Evolutionary conservation across 106 monocot species (phyloP).

Genomic region (Alisma plantagoaquatica): DNA sequence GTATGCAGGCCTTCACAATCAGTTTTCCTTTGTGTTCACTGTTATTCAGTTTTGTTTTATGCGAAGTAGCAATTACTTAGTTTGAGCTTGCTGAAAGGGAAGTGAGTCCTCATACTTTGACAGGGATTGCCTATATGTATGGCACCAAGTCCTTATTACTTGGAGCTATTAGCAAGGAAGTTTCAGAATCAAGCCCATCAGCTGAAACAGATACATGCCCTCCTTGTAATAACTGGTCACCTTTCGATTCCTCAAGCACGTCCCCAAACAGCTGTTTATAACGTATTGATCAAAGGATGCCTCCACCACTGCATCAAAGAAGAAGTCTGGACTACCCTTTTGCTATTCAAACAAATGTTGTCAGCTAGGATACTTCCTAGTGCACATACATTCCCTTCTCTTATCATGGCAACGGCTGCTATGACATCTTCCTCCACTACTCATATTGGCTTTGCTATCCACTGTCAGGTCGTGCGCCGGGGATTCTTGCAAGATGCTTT

Average conservation of each 20-base stretch:
- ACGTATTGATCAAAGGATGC: conserved; percentile 37
- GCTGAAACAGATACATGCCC: conserved; percentile 38
- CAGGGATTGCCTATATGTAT: too few species aligned
- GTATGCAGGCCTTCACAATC: too few species aligned
- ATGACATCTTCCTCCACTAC: conserved; percentile 1
- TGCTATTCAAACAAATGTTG: conserved; percentile 38
- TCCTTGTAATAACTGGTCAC: conserved; percentile 42
- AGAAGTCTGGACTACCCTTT: conserved; percentile 15
- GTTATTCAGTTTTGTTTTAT: too few species aligned
- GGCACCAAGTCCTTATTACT: neutral
- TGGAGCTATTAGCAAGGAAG: conserved; percentile 22
- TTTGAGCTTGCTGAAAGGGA: too few species aligned
- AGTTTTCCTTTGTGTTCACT: too few species aligned
- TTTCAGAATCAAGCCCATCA: conserved; percentile 13
- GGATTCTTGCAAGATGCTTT: conserved; percentile 21
- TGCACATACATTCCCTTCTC: conserved; percentile 42
- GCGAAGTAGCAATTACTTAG: too few species aligned
- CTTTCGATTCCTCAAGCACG: conserved; percentile 2
- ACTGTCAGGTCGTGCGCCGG: conserved; percentile 26
- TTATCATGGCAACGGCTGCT: conserved; percentile 27
- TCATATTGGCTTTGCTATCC: conserved; percentile 15
- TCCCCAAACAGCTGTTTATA: conserved; percentile 21
- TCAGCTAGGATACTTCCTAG: conserved; percentile 20
- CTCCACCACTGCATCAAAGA: conserved; percentile 3
- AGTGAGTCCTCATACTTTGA: too few species aligned